A percentile compares a stretch with the other conserved stretches of the same genome.
Evolutionary conservation across 75 land plant genomes (phyloP).

Genomic region (Sequoiadendron giganteum): DNA sequence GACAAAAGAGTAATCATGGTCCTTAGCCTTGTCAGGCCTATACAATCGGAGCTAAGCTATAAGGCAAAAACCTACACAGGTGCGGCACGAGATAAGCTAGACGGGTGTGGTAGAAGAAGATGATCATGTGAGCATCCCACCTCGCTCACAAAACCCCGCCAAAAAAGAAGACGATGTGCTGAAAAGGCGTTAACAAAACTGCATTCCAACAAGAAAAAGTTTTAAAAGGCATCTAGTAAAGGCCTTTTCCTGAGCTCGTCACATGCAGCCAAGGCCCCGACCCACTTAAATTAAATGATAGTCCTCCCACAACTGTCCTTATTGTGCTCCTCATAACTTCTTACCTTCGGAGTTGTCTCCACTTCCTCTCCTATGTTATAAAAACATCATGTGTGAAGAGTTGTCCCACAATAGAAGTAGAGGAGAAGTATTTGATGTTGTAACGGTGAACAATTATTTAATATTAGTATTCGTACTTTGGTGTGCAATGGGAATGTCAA

Average conservation of each 20-base stretch:
- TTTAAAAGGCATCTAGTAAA: not conserved
- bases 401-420: too few species aligned
- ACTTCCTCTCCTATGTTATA: too few species aligned
- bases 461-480: too few species aligned
- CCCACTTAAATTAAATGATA: too few species aligned
- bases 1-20: not conserved
- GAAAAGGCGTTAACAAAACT: not conserved
- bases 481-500: too few species aligned
- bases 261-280: too few species aligned
- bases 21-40: not conserved
- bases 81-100: not conserved
- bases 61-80: not conserved
- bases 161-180: not conserved
- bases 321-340: too few species aligned
- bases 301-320: too few species aligned
- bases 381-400: too few species aligned
- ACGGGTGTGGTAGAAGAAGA: not conserved
- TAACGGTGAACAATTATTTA: too few species aligned
- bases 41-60: not conserved
- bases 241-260: not conserved
- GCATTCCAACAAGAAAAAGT: not conserved
- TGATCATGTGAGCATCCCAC: not conserved
- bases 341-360: too few species aligned
- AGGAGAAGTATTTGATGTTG: too few species aligned
- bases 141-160: not conserved